Base-by-base conservation (phyloP, 2,329 filamentous ascomycete genomes). In the Aureobasidium leucospermi region DNA sequence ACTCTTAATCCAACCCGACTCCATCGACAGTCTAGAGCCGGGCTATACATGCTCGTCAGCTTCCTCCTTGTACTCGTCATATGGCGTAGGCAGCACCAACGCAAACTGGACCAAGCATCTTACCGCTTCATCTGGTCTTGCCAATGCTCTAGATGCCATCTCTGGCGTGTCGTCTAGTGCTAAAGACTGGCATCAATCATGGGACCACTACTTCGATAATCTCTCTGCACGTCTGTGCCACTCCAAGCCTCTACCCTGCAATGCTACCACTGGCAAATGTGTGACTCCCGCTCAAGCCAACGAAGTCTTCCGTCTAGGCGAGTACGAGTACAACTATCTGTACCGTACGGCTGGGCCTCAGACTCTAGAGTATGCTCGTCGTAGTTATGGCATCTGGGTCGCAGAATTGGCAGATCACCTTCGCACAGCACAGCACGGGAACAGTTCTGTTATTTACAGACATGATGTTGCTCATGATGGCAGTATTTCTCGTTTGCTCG, bases 201-300 rank as follows among this genome's bases (percentile, higher is more conserved):
- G 88, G 66, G 90, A 94, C 68, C 89, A 91, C 71, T 94, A 94
- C 75, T 94, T 86, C 67, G 90, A 94, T 70, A 94, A 91, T 67
- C 79, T 94, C 1, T 90, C 88, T 0, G 86, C 89, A 0, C 81
- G 89, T 0, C 86, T 90, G 68, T 94, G 89, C 70, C 89, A 94
- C 68, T 75, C 72, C 16, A 89, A 87, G 67, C 82, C 87, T 0
- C 75, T 92, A 0, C 89, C 89, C 0, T 93, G 89, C 74, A 83
- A 81, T 63, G 79, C 79, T 62, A 78, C 80, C 57, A 74, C 71
- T 0, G 64, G 73, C 0, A 72, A 75, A 0, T 93, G 89, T 68
- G 75, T 92, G 42, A 81, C 81, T 2, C 83, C 85, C 65, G 71
- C 74, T 0, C 75, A 85, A 45, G 85, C 88, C 2, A 78, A 93